phyloP scores from a whole-genome alignment of 78 protist genomes.

The Pigoraptor vietnamica region DNA sequence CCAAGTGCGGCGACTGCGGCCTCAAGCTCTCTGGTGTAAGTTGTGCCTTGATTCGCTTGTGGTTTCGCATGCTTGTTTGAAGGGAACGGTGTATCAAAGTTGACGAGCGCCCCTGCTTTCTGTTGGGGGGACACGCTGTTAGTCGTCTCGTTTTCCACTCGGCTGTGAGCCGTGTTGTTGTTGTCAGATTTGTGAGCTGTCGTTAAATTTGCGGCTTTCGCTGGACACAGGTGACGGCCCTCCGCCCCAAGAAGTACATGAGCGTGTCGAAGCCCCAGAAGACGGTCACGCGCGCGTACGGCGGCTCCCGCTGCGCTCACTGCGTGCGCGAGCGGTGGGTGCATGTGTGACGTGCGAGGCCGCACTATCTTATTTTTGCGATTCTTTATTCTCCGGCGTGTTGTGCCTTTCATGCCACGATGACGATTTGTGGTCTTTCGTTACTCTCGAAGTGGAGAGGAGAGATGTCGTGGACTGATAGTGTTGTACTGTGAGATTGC shows the following conservation, averaged over 20 bases:
- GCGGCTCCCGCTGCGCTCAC: constrained; percentile 78
- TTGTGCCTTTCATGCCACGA: too few species aligned
- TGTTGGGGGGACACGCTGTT: too few species aligned
- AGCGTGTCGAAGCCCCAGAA: constrained; percentile 60
- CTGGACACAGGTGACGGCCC: constrained; percentile 55
- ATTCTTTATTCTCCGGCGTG: too few species aligned
- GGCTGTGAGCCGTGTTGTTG: neutral
- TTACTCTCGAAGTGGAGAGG: too few species aligned
- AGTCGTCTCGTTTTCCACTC: neutral
- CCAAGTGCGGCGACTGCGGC: constrained; percentile 86
- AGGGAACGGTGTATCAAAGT: too few species aligned
- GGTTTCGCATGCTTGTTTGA: neutral
- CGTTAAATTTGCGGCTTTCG: too few species aligned
- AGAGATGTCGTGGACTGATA: too few species aligned
- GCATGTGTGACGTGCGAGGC: neutral
- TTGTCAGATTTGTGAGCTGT: neutral
- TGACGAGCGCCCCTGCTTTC: too few species aligned
- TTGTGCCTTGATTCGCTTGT: neutral
- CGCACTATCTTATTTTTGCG: neutral
- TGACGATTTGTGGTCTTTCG: too few species aligned
- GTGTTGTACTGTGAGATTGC: too few species aligned
- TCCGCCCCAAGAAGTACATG: constrained; percentile 58
- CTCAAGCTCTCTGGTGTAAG: constrained; percentile 63
- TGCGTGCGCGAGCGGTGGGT: constrained; percentile 84
- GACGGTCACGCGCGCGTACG: constrained; percentile 90